phyloP scores from a whole-genome alignment of 1,139 yeast genomes.

The Candida pseudoviswanathii region DNA sequence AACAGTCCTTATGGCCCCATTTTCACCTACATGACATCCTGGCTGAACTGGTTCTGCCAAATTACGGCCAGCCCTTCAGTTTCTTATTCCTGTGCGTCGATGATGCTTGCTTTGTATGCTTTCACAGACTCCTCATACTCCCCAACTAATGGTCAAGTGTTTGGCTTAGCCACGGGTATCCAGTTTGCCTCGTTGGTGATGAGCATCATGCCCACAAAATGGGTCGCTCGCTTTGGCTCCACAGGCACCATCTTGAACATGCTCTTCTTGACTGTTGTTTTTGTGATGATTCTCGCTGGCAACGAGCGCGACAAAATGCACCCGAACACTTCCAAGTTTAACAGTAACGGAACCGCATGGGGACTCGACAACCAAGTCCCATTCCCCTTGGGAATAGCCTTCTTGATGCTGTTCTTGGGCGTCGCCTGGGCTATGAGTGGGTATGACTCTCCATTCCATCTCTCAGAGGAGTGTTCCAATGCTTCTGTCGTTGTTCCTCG shows the following conservation, averaged over 20 bases:
- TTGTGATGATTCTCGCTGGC: slow-evolving; percentile 59
- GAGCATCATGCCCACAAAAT: slow-evolving; percentile 54
- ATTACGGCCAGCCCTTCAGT: slow-evolving; percentile 60
- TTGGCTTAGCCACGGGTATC: slow-evolving; percentile 53
- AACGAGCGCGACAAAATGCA: slow-evolving; percentile 41
- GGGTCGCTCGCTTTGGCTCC: slow-evolving; percentile 58
- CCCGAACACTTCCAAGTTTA: slow-evolving; percentile 46
- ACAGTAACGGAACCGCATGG: slow-evolving; percentile 57
- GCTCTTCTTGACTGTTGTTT: slow-evolving; percentile 54
- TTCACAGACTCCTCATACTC: slow-evolving; percentile 34
- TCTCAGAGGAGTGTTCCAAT: slow-evolving; percentile 71
- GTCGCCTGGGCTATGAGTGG: slow-evolving; percentile 80
- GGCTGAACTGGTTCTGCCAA: slow-evolving; percentile 54
- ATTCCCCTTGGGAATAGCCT: slow-evolving; percentile 66
- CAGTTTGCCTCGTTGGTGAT: slow-evolving; percentile 52
- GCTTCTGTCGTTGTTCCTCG: slow-evolving; percentile 67
- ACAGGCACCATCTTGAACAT: slow-evolving; percentile 55
- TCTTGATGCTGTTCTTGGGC: slow-evolving; percentile 63
- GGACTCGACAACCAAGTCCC: slow-evolving; percentile 61
- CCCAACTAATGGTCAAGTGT: slow-evolving; percentile 54
- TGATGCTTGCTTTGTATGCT: slow-evolving; percentile 58
- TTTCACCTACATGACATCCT: slow-evolving; percentile 61
- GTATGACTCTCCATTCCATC: slow-evolving; percentile 73
- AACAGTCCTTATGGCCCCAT: slow-evolving; percentile 15
- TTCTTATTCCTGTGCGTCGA: slow-evolving; percentile 59